Evolutionary conservation across 2,329 filamentous ascomycete species (phyloP).

Genomic region (Colletotrichum sp.): DNA sequence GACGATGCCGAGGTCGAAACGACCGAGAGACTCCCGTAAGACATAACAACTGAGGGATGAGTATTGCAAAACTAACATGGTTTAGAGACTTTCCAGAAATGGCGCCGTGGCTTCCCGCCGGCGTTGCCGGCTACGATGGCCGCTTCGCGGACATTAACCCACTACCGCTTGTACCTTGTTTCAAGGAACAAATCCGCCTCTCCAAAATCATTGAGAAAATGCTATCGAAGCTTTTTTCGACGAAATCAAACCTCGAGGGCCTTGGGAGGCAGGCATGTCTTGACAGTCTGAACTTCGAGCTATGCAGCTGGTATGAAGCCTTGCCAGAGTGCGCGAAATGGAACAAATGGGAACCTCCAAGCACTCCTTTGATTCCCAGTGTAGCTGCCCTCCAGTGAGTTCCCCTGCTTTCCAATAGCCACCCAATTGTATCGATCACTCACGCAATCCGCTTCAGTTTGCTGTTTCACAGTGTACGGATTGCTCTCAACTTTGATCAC

Average conservation of each 20-base stretch:
- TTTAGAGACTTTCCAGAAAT: slow-evolving; percentile 26
- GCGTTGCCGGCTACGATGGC: slow-evolving; percentile 14
- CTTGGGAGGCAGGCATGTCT: slow-evolving; percentile 1
- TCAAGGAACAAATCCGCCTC: slow-evolving; percentile 26
- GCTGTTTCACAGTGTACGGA: slow-evolving; percentile 28
- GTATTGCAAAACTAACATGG: accelerated
- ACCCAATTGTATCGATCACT: neutral
- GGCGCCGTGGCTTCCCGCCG: slow-evolving; percentile 27
- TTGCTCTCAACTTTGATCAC: slow-evolving; percentile 27
- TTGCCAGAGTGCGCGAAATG: slow-evolving; percentile 24
- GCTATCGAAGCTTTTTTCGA: slow-evolving; percentile 21
- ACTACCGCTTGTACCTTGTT: slow-evolving; percentile 22
- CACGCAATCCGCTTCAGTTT: neutral
- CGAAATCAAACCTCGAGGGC: neutral
- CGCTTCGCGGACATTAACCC: neutral
- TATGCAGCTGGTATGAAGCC: slow-evolving; percentile 23
- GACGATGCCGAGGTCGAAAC: slow-evolving; percentile 19
- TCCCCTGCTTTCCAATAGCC: neutral
- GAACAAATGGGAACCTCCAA: slow-evolving; percentile 26
- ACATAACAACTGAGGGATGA: neutral
- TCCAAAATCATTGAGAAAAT: slow-evolving; percentile 25
- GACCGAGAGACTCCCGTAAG: neutral
- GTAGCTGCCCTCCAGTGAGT: slow-evolving; percentile 27
- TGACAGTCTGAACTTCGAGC: slow-evolving; percentile 23
- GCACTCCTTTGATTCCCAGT: neutral